phyloP scores from a whole-genome alignment of 73 alveolate genomes.

The Paramecium sonneborni region DNA sequence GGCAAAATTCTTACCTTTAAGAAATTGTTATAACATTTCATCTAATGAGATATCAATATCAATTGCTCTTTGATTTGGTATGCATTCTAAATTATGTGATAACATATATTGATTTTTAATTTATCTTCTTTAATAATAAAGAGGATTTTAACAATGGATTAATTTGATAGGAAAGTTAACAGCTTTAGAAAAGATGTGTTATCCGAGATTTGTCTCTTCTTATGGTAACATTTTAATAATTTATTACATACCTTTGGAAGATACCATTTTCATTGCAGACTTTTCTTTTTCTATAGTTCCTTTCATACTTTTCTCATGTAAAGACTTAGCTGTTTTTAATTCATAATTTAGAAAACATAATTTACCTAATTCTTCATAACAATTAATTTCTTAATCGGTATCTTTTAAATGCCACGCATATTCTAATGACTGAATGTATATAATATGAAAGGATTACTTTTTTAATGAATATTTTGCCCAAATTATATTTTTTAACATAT shows the following conservation, averaged over 20 bases:
- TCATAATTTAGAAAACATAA: conserved; percentile 1
- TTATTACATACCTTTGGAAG: not conserved
- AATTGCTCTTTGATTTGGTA: not conserved
- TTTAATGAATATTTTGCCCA: conserved; percentile 10
- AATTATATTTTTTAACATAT: not conserved
- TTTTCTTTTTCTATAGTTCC: not conserved
- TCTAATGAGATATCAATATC: conserved; percentile 15
- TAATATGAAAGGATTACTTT: not conserved
- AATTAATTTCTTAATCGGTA: not conserved
- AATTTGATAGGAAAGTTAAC: conserved; percentile 14
- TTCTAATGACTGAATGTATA: not conserved
- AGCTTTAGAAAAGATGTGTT: not conserved
- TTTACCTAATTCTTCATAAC: conserved; percentile 46
- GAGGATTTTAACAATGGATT: not conserved
- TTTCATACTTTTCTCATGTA: conserved; percentile 34
- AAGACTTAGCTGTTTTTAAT: not conserved
- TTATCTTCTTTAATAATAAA: not conserved
- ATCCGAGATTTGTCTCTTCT: not conserved
- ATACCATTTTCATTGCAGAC: not conserved
- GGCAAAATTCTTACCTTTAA: conserved; percentile 23
- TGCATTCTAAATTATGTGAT: not conserved
- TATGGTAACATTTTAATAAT: not conserved
- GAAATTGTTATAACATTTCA: not conserved
- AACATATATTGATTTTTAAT: not conserved
- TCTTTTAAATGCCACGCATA: conserved; percentile 32